A percentile compares a stretch with the other conserved stretches of the same genome.
Conservation (phyloP, 768 basidiomycete species). For the Pleurotus tuoliensis region DNA sequence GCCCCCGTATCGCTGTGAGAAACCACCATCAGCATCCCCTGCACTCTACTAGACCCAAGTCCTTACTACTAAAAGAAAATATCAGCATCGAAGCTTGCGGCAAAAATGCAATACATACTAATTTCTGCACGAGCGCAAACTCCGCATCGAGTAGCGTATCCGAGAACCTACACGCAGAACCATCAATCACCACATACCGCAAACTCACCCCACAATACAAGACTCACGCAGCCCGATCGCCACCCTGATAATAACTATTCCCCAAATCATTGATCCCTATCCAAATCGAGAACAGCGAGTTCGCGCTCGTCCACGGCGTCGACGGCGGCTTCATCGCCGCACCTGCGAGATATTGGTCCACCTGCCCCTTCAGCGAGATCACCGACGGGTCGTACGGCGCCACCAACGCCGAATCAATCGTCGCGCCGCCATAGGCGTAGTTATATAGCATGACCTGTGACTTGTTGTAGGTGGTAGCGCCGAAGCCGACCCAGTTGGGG, state of each 20-base stretch:
- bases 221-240: conserved; percentile 45
- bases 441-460: conserved; percentile 57
- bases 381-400: conserved; percentile 47
- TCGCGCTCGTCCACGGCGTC: conserved; percentile 52
- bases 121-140: conserved; percentile 45
- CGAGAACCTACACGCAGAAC: conserved; percentile 32
- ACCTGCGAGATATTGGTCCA: conserved; percentile 49
- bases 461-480: conserved; percentile 48
- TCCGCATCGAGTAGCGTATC: conserved; percentile 45
- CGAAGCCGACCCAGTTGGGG: conserved; percentile 58
- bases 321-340: conserved; percentile 43
- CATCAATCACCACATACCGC: background rate
- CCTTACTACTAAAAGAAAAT: conserved; percentile 27
- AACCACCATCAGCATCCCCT: background rate
- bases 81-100: conserved; percentile 11
- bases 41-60: background rate
- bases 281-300: conserved; percentile 62
- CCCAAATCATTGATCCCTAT: conserved; percentile 74
- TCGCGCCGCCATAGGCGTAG: conserved; percentile 64
- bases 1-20: conserved; percentile 45
- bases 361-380: conserved; percentile 57
- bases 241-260: conserved; percentile 46
- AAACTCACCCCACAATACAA: background rate
- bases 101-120: conserved; percentile 26
- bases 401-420: conserved; percentile 57